A percentile compares a stretch with the other conserved stretches of the same genome.
These are phyloP conservation scores for Phoenix roebelenii DNA, from an alignment of 176 grass and related monocot genomes.

Conservation along the genomic window DNA sequence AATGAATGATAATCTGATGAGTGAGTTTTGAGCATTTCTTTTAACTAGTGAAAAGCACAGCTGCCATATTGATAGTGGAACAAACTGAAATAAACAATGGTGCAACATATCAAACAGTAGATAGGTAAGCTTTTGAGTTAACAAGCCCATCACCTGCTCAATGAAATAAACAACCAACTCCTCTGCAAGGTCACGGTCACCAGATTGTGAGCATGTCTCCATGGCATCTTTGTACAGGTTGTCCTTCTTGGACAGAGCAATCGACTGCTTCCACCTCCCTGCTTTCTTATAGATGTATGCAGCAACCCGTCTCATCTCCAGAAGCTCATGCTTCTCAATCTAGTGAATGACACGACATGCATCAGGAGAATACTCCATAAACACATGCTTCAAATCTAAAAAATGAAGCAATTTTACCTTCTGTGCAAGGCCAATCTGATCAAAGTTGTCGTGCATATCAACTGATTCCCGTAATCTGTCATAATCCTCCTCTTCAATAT, in stretches of 20 bases:
- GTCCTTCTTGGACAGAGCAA: slow-evolving; percentile 90
- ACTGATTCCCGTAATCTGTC: slow-evolving; percentile 90
- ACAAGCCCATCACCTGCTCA: slow-evolving; percentile 44
- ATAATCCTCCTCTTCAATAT: slow-evolving; percentile 96
- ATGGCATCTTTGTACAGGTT: slow-evolving; percentile 98
- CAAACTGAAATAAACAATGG: too few species aligned
- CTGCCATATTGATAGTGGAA: too few species aligned
- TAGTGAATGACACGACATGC: slow-evolving; percentile 17
- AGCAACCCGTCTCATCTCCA: slow-evolving; percentile 98
- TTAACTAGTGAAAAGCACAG: too few species aligned
- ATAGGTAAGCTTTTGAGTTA: too few species aligned
- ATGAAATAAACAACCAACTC: slow-evolving; percentile 96
- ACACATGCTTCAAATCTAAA: too few species aligned
- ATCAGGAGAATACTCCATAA: background rate
- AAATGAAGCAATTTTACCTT: slow-evolving; percentile 42
- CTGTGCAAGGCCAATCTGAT: slow-evolving; percentile 96
- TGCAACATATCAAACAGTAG: too few species aligned
- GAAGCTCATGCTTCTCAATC: slow-evolving; percentile 97
- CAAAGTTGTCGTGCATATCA: slow-evolving; percentile 96
- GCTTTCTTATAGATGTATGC: slow-evolving; percentile 99
- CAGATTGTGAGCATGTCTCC: slow-evolving; percentile 97
- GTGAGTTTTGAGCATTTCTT: too few species aligned
- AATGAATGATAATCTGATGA: too few species aligned
- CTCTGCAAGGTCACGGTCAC: slow-evolving; percentile 78
- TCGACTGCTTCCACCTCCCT: slow-evolving; percentile 92